Conservation (phyloP, 2,329 filamentous ascomycete genomes). For the Xylariaceae sp. region DNA sequence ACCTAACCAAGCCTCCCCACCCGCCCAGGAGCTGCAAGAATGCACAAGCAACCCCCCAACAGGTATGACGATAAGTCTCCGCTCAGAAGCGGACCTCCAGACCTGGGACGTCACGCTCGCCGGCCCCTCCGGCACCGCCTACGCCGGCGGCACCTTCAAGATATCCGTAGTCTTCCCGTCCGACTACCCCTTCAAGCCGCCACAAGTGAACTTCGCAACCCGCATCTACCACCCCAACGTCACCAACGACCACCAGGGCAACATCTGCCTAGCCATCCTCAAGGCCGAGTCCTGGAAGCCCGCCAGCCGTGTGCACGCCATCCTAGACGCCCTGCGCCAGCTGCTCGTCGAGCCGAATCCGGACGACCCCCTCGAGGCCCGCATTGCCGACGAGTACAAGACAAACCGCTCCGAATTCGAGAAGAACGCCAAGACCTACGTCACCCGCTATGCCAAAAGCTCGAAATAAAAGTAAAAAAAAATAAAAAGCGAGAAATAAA, state of each 20-base stretch:
- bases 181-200: slow-evolving; percentile 89
- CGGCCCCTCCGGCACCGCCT: slow-evolving; percentile 44
- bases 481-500: background rate
- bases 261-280: slow-evolving; percentile 80
- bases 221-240: slow-evolving; percentile 97
- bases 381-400: slow-evolving; percentile 81
- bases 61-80: slow-evolving; percentile 46
- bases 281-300: slow-evolving; percentile 92
- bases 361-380: slow-evolving; percentile 81
- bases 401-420: slow-evolving; percentile 65
- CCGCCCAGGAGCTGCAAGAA: slow-evolving; percentile 50
- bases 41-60: slow-evolving; percentile 45
- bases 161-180: slow-evolving; percentile 68
- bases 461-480: background rate
- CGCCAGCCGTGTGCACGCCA: slow-evolving; percentile 67
- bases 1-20: background rate
- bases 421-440: slow-evolving; percentile 70
- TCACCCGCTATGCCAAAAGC: slow-evolving; percentile 62
- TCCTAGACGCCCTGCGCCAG: slow-evolving; percentile 71
- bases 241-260: slow-evolving; percentile 78
- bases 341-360: slow-evolving; percentile 78
- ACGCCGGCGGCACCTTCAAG: slow-evolving; percentile 67
- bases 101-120: slow-evolving; percentile 48
- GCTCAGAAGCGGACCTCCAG: slow-evolving; percentile 47
- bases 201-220: slow-evolving; percentile 72